Evolutionary conservation across 345 rosid genomes (phyloP), one percentile per base, ranked within the genome.

Genomic region (Laguncularia racemosa): DNA sequence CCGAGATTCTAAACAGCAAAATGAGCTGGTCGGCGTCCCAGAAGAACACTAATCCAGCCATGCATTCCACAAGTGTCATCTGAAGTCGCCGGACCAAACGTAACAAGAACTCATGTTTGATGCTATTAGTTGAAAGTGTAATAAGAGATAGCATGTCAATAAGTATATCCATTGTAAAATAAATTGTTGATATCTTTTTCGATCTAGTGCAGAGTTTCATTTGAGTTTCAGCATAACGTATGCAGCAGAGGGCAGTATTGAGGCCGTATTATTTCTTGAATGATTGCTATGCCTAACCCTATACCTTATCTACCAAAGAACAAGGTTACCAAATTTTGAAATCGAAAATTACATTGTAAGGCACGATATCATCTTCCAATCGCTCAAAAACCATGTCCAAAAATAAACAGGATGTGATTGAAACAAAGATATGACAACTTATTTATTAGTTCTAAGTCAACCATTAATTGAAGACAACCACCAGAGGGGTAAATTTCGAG

Each of bases 151-250:
- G 54, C 13, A 43, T 28, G 58, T 23, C 52, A 59, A 21, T 50
- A 48, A 47, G 44, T 52, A 6, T 33, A 33, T 33, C 10, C 4
- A 15, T 45, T 52, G 1, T 20, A 9, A 1, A 40, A 23, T 2
- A 50, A 23, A 51, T 60, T 17, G n/a, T 20, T 44, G 15, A 0
- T 46, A 47, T 66, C 14, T 56, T 33, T 33, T 33, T 33, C n/a
- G 9, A 6, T 33, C 40, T 33, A 33, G 14, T 65, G 71, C 83
- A 87, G 95, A 55, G 97, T 93, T 55, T 87, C 99, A 12, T 85
- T 93, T 14, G 99, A 93, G 78, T 87, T 93, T 73, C 99, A 93
- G 72, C 99, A 93, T 66, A 93, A 93, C 62, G 97, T 93, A 28
- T 87, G 97, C 23, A 95, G 99, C 95, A 0, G 96, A 93, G 76